Conservation (phyloP, 2,329 filamentous ascomycete genomes). For the Fusarium sarcochroum region DNA sequence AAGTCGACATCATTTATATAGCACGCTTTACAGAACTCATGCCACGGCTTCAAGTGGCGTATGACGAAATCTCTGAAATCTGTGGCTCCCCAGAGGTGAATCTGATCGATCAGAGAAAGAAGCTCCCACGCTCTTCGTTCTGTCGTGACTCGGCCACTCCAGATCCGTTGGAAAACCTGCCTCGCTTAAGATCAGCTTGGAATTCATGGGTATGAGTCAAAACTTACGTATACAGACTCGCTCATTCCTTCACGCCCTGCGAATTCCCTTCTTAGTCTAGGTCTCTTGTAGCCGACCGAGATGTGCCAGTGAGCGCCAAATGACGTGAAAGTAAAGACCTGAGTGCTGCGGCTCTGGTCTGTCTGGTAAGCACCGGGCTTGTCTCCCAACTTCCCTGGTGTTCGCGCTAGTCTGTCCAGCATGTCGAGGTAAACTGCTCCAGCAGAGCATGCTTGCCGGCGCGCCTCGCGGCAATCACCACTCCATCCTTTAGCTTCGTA, state of each 20-base stretch:
- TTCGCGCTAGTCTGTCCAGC: background rate
- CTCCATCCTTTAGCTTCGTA: conserved; percentile 17
- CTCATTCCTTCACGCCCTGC: background rate
- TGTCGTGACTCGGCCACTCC: background rate
- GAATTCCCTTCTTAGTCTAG: background rate
- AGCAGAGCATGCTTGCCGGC: conserved; percentile 7
- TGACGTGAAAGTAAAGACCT: conserved; percentile 14
- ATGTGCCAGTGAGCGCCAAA: conserved; percentile 17
- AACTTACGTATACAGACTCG: background rate
- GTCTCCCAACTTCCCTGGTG: background rate
- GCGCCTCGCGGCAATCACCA: conserved; percentile 4
- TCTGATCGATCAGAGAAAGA: conserved; percentile 11
- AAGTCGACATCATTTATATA: background rate
- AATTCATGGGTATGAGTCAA: too few relatives aligned
- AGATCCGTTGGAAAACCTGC: background rate
- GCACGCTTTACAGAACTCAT: conserved; percentile 2
- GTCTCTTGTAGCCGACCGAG: conserved; percentile 4
- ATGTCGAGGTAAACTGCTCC: conserved; percentile 9
- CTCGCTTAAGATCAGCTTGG: too few relatives aligned
- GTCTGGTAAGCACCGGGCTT: background rate
- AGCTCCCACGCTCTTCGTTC: conserved; percentile 8
- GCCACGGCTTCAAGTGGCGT: conserved; percentile 6
- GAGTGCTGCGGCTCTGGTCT: background rate
- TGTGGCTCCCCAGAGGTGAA: conserved; percentile 9
- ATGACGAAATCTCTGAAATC: conserved; percentile 8